These are phyloP conservation scores for Malus hybrid DNA, from an alignment of 331 rosid species.

Conservation along the genomic window DNA sequence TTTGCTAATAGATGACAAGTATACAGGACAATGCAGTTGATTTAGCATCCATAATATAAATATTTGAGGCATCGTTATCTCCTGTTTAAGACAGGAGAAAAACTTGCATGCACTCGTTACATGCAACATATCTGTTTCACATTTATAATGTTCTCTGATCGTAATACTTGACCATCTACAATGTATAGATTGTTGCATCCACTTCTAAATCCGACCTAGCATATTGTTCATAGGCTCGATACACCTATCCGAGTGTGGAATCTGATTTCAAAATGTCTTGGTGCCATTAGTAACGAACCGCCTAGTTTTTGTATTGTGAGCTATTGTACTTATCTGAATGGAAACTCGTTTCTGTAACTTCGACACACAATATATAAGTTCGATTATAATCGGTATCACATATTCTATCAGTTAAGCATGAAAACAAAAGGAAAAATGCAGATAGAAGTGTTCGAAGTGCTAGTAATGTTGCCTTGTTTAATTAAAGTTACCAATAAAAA, in stretches of 20 bases:
- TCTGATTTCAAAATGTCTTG: too few species aligned
- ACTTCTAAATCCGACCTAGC: too few species aligned
- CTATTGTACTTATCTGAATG: neutral
- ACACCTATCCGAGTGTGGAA: too few species aligned
- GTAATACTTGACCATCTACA: neutral
- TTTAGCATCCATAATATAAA: neutral
- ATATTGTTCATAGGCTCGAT: too few species aligned
- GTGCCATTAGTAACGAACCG: neutral
- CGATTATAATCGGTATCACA: neutral
- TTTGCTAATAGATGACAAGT: too few species aligned
- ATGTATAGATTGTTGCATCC: neutral
- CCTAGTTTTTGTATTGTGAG: neutral
- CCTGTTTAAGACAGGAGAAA: neutral
- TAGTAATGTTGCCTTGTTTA: neutral
- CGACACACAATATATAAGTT: neutral
- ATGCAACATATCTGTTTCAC: neutral
- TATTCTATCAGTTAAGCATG: neutral
- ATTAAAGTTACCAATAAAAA: neutral
- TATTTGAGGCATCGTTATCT: neutral
- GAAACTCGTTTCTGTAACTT: neutral
- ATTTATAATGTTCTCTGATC: too few species aligned
- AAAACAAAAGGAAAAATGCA: neutral
- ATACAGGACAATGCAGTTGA: neutral
- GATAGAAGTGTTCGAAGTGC: neutral
- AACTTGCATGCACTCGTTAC: neutral